Base-by-base conservation (phyloP, 768 basidiomycete species). In the Phylloporus sp. region DNA sequence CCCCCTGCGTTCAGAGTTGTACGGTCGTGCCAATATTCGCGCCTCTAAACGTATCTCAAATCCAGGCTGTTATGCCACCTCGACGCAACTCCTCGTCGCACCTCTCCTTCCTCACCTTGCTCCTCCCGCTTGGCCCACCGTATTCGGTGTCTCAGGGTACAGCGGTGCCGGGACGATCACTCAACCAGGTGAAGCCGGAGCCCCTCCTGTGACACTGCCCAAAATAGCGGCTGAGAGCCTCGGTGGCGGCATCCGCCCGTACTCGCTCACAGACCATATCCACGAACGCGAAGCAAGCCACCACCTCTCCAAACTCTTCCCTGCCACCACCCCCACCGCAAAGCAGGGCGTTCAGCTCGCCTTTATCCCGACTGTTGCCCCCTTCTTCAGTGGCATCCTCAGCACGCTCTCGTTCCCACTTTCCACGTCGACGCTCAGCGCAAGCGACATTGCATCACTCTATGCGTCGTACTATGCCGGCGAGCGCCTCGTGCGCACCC, bases 331-430 rank as follows among this genome's bases (percentile, higher is more conserved):
- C 12, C 6, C 38, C 10, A 16, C 26, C 9, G n/a, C 29, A 47
- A 66, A 23, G 57, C 48, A 49, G 2, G 54, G 58, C 40, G 59
- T 86, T 48, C 80, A 84, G 59, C 64, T 97, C 45, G 90, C 88
- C 28, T 98, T 99, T 70, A 73, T 92, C 44, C 97, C 97, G 11
- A 74, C 76, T 47, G 92, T 98, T 29, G 85, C 85, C 1, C 85
- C 93, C 9, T 99, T 94, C 91, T 99, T 97, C 73, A 91, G 91
- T 56, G 97, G 97, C 9, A 99, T 99, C 70, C 74, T 97, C 54
- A 88, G 90, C 49, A 88, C 91, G 35, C 75, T 86, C 39, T 91
- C 86, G 28, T 84, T 93, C 59, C 94, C 95, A 10, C 76, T 99
- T 22, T 79, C 73, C 38, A 73, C 79, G 23, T 47, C 58, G 58